Base-by-base conservation (phyloP, 768 basidiomycete species). In the Mycena epipterygia region DNA sequence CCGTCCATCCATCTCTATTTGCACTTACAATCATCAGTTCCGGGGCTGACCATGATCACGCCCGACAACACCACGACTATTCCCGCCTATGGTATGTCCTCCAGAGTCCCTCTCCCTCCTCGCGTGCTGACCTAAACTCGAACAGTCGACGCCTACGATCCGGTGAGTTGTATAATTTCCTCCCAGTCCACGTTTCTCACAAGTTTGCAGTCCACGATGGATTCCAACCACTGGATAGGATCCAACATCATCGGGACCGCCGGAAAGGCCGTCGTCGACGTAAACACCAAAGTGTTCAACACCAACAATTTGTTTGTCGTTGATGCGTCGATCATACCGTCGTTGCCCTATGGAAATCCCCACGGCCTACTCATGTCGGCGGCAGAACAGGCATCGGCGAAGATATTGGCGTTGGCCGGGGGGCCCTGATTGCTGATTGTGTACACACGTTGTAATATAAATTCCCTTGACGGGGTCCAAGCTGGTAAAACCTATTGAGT, bases 151-250 rank as follows among this genome's bases (percentile, higher is more conserved):
- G 35, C 23, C 3, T 74, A 74, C 46, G 70, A 68, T 57, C 66
- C 73, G 27, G 69, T 70, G 9, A 52, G 68, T 60, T 23, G 27
- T 4, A 9, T 25, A 42, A 46, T 13, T 57, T 51, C n/a, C 7
- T 39, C 17, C 29, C 30, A 5, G 5, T 44, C 39, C 13, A 33
- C 14, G 1, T 49, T 35, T 23, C 35, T 59, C 29, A 53, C 25
- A 30, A 5, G 6, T n/a, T 11, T 13, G 12, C 58, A 70, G 69
- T 27, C 70, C 2, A 69, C 62, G 13, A 79, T 83, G 81, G 71
- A 82, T 72, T 82, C 81, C 19, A 85, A 85, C 75, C 84, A 85
- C 74, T 85, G 84, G 84, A 78, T 83, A 23, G 84, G 82, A 7
- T 79, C 84, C 5, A 76, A 77, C 64, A 80, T 76, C 60, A 83